Evolutionary conservation across 176 grass and related monocot species (phyloP).

Genomic region (Musa itinerans): DNA sequence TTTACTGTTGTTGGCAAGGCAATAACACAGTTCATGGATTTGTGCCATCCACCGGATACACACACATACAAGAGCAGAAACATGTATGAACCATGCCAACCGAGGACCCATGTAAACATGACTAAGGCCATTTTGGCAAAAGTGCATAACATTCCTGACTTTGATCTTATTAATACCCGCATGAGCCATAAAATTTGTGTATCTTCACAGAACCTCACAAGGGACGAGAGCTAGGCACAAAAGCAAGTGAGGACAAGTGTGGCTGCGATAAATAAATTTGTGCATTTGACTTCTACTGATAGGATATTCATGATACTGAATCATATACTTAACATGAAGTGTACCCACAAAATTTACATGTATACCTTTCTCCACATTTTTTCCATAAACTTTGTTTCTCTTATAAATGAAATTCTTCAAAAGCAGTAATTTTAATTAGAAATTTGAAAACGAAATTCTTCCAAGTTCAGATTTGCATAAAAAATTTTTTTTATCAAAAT

Average conservation of each 20-base stretch:
- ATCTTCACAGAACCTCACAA: too few relatives aligned
- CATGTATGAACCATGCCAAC: not conserved
- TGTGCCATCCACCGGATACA: not conserved
- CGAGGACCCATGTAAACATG: not conserved
- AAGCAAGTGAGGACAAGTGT: not conserved
- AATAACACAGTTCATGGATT: not conserved
- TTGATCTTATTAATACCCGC: too few relatives aligned
- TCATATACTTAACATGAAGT: not conserved
- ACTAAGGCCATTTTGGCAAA: too few relatives aligned
- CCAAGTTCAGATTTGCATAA: not conserved
- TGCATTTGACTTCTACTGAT: not conserved
- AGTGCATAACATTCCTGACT: too few relatives aligned
- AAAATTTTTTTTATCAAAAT: not conserved
- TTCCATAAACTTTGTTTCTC: not conserved
- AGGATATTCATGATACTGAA: not conserved
- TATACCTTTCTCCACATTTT: not conserved
- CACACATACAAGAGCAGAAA: not conserved
- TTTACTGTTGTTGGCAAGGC: not conserved
- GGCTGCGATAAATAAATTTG: not conserved
- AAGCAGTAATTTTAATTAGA: not conserved
- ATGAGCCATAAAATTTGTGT: too few relatives aligned
- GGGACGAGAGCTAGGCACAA: too few relatives aligned
- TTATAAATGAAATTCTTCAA: not conserved
- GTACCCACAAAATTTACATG: not conserved
- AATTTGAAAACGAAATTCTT: not conserved